Evolutionary conservation across 2,329 filamentous ascomycete genomes (phyloP).

Genomic region (Cordyceps fumosorosea): DNA sequence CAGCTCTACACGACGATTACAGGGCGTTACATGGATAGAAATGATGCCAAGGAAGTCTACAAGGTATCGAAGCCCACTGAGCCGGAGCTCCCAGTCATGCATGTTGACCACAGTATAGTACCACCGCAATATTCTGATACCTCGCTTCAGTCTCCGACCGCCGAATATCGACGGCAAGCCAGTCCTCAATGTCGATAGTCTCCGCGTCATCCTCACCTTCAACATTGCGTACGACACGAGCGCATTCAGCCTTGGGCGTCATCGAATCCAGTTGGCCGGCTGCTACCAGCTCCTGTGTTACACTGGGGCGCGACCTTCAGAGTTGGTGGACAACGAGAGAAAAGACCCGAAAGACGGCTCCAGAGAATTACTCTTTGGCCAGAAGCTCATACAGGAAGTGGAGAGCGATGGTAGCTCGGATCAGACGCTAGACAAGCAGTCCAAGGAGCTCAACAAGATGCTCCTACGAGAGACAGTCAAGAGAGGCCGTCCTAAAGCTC

Average conservation of each 20-base stretch:
- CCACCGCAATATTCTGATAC: conserved; percentile 18
- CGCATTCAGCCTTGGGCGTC: conserved; percentile 19
- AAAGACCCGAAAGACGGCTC: conserved; percentile 21
- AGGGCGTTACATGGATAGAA: conserved; percentile 19
- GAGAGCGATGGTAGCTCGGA: background rate
- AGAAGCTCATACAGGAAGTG: conserved; percentile 17
- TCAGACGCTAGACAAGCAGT: conserved; percentile 17
- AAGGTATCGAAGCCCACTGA: conserved; percentile 17
- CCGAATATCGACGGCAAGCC: conserved; percentile 21
- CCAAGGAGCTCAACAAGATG: conserved; percentile 18
- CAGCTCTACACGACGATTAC: conserved; percentile 21
- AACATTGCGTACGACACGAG: conserved; percentile 24
- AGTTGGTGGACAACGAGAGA: conserved; percentile 25
- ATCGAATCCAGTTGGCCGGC: conserved; percentile 20
- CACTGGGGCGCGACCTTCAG: conserved; percentile 21
- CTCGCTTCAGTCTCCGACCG: conserved; percentile 17
- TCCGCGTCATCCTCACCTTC: conserved; percentile 21
- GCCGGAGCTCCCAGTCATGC: background rate
- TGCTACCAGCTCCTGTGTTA: conserved; percentile 24
- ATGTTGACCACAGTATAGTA: conserved; percentile 17
- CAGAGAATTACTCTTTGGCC: conserved; percentile 20
- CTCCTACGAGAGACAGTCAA: conserved; percentile 18
- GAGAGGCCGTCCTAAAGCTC: conserved; percentile 21
- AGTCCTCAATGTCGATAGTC: conserved; percentile 19
- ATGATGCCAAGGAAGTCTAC: conserved; percentile 21